A percentile compares a stretch with the other conserved stretches of the same genome.
These are phyloP conservation scores for Fusarium transvaalense DNA, from an alignment of 2,329 filamentous ascomycete genomes.

Conservation along the genomic window DNA sequence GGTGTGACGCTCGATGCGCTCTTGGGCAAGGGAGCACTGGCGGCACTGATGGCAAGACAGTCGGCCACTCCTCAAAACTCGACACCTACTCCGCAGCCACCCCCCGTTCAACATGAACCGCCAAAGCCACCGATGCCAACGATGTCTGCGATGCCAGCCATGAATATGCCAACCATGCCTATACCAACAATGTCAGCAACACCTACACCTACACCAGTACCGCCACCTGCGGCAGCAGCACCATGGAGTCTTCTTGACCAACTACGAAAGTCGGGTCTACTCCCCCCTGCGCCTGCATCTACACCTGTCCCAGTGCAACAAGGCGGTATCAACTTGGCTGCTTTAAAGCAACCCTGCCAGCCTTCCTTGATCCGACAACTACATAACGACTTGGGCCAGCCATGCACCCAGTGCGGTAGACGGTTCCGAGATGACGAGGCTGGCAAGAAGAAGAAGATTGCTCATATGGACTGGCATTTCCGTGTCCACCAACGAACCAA, in stretches of 20 bases:
- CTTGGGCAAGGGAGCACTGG: conserved; percentile 70
- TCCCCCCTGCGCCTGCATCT: conserved; percentile 63
- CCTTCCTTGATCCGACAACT: conserved; percentile 79
- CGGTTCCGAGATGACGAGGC: conserved; percentile 83
- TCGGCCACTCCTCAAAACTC: conserved; percentile 63
- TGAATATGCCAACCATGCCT: conserved; percentile 54
- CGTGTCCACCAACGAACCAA: conserved; percentile 89
- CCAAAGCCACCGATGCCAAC: conserved; percentile 21
- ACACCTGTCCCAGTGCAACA: conserved; percentile 55
- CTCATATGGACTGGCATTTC: conserved; percentile 99
- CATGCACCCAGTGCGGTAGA: conserved; percentile 91
- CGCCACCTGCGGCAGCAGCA: conserved; percentile 56
- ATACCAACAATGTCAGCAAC: conserved; percentile 56
- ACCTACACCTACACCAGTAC: conserved; percentile 33
- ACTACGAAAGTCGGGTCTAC: conserved; percentile 75
- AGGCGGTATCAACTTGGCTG: conserved; percentile 72
- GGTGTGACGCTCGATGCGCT: conserved; percentile 68
- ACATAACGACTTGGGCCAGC: conserved; percentile 85
- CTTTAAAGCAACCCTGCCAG: conserved; percentile 80
- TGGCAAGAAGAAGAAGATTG: conserved; percentile 86
- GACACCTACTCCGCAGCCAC: conserved; percentile 58
- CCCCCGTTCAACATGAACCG: conserved; percentile 23
- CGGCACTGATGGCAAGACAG: conserved; percentile 68
- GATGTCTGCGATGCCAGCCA: conserved; percentile 44
- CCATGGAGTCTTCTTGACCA: conserved; percentile 75